Base-by-base conservation (phyloP, 768 basidiomycete genomes). In the Mycena olivaceomarginata region DNA sequence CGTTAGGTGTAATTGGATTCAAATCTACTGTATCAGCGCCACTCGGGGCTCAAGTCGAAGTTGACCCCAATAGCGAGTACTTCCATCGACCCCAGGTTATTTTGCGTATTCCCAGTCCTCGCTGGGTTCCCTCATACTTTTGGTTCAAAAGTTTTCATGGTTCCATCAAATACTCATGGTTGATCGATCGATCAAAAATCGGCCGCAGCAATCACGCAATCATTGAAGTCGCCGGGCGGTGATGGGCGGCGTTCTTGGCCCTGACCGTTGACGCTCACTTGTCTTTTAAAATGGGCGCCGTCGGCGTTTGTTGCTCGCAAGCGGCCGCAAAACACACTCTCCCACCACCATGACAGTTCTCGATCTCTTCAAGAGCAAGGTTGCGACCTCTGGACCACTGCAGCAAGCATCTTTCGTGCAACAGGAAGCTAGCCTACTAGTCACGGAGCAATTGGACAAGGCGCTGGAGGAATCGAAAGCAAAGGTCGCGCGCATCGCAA, bases 391-490 rank as follows among this genome's bases (percentile, higher is more conserved):
- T 25, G 59, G 63, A 8, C 46, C 75, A 5, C n/a, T 48, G 48
- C 71, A 68, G 48, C 76, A 72, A 3, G 72, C 74, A 18, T 64
- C 72, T 15, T 81, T 78, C 72, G 75, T 70, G 22, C 77, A 85
- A 63, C 74, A 81, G 31, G 77, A 77, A 46, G 85, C 82, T 13
- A 87, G 88, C 10, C 79, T 88, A 6, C 82, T 88, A 0, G 87
- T 90, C 11, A 89, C 88, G 1, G 83, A 85, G 12, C 89, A 91
- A 74, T 82, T 90, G 25, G 82, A 88, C n/a, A 87, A 86, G 65
- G 90, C 90, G 5, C 82, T 89, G 59, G 85, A 85, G n/a, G 85
- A 89, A 15, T 90, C 90, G 75, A 87, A 87, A 74, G 82, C 84
- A 5, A 88, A 84, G 69, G 91, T 92, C 11, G 83, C 84, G 16